Evolutionary conservation across 805 yeast genomes (phyloP).

Genomic region (Metschnikowia kunwiensis): DNA sequence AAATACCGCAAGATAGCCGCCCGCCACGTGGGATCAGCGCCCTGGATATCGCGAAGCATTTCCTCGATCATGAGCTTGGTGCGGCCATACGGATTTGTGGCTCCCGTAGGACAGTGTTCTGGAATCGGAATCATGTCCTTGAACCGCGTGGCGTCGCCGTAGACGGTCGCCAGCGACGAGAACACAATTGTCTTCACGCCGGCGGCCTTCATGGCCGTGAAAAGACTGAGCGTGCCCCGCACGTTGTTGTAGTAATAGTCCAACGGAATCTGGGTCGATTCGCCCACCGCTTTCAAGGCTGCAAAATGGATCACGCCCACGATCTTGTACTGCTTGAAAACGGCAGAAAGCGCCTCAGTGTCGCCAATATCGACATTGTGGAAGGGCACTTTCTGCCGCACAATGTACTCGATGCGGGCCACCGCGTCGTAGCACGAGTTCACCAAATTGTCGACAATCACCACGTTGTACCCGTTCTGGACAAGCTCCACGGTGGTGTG

Average conservation of each 20-base stretch:
- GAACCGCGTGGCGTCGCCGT: conserved; percentile 76
- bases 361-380: conserved; percentile 56
- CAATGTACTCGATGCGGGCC: conserved; percentile 55
- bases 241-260: conserved; percentile 68
- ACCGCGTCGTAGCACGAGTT: conserved; percentile 69
- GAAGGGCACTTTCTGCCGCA: conserved; percentile 51
- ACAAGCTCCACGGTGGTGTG: conserved; percentile 68
- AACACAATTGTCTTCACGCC: conserved; percentile 58
- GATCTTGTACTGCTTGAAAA: conserved; percentile 50
- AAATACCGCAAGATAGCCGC: conserved; percentile 71
- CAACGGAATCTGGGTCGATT: conserved; percentile 65
- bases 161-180: conserved; percentile 78
- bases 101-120: conserved; percentile 70
- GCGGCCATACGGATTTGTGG: conserved; percentile 75
- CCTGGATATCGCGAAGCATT: conserved; percentile 52
- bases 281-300: conserved; percentile 81
- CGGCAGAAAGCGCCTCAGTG: conserved; percentile 41
- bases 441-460: conserved; percentile 67
- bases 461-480: conserved; percentile 61
- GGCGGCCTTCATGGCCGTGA: conserved; percentile 49
- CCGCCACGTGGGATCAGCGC: conserved; percentile 44
- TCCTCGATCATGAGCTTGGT: conserved; percentile 68
- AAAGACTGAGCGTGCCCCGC: conserved; percentile 56
- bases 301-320: conserved; percentile 74
- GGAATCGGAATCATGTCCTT: conserved; percentile 75